These are phyloP conservation scores for Mortierella hygrophila DNA, from an alignment of 192 early-diverging fungal species.

Conservation along the genomic window DNA sequence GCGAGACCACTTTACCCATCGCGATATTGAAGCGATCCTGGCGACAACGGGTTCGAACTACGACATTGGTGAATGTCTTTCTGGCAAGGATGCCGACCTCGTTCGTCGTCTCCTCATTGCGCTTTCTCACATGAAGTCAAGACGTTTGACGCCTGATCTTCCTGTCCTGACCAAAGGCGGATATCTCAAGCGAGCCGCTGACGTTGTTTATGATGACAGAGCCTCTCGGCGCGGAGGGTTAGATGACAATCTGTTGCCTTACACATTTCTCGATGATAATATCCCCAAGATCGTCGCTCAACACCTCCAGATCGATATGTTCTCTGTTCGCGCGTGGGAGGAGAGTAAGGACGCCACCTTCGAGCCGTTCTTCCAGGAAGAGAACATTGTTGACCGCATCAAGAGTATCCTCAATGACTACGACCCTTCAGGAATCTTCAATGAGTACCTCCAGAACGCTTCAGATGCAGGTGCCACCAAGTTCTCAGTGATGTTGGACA, in stretches of 20 bases:
- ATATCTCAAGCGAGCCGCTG: not conserved
- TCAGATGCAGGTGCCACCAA: slow-evolving; percentile 29
- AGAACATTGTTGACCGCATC: slow-evolving; percentile 28
- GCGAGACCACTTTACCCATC: not conserved
- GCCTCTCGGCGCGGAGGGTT: not conserved
- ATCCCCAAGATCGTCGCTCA: slow-evolving; percentile 1
- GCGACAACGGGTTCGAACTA: not conserved
- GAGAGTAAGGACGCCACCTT: not conserved
- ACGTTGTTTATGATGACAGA: slow-evolving; percentile 19
- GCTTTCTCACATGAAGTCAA: not conserved
- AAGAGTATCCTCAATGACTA: slow-evolving; percentile 30
- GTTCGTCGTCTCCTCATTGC: not conserved
- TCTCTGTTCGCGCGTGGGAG: not conserved
- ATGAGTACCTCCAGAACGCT: slow-evolving; percentile 41
- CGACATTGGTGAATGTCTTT: not conserved
- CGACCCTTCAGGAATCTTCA: slow-evolving; percentile 4
- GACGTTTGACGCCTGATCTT: not conserved
- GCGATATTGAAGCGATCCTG: not conserved
- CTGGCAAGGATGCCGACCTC: not conserved
- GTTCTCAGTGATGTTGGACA: slow-evolving; percentile 24
- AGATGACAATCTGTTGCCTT: not conserved
- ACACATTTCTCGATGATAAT: not conserved
- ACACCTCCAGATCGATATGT: slow-evolving; percentile 14
- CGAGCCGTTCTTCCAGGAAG: slow-evolving; percentile 1
- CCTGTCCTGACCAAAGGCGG: not conserved